Evolutionary conservation across 108 stramenopile genomes (phyloP).

Genomic region (Mediolabrus comicus): DNA sequence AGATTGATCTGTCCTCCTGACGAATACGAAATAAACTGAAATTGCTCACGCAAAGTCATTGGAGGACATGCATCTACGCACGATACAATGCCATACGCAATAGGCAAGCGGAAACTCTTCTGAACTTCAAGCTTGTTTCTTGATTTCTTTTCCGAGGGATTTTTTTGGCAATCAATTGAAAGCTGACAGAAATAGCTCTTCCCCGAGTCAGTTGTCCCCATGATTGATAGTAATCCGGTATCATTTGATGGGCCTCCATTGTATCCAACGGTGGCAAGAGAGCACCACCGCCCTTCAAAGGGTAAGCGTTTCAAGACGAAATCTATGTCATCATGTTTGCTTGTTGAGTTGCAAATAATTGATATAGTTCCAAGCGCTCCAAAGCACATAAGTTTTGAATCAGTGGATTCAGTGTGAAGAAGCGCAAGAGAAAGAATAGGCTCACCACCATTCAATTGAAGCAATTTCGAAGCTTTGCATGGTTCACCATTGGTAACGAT

Average conservation of each 20-base stretch:
- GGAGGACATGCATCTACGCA: neutral
- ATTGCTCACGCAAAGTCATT: too few relatives aligned
- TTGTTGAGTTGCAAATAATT: neutral
- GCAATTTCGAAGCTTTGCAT: neutral
- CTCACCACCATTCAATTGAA: conserved; percentile 5
- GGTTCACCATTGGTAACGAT: conserved; percentile 11
- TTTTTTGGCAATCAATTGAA: neutral
- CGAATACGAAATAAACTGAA: neutral
- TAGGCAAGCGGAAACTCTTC: neutral
- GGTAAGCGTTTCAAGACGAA: neutral
- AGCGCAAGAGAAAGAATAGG: neutral
- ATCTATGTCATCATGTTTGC: neutral
- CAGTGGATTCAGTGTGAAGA: neutral
- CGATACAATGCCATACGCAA: neutral
- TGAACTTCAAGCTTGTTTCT: neutral
- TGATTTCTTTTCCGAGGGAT: neutral
- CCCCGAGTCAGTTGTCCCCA: neutral
- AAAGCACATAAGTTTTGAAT: neutral
- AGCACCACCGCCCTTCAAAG: neutral
- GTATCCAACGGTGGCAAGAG: neutral
- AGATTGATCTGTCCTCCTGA: neutral
- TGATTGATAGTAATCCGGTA: neutral
- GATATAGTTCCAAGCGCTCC: neutral
- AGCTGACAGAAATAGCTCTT: neutral
- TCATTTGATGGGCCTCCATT: neutral